Evolutionary conservation across 169 alveolate genomes (phyloP), one percentile per base, ranked within the genome.

Genomic region (Eimeria zaria): DNA sequence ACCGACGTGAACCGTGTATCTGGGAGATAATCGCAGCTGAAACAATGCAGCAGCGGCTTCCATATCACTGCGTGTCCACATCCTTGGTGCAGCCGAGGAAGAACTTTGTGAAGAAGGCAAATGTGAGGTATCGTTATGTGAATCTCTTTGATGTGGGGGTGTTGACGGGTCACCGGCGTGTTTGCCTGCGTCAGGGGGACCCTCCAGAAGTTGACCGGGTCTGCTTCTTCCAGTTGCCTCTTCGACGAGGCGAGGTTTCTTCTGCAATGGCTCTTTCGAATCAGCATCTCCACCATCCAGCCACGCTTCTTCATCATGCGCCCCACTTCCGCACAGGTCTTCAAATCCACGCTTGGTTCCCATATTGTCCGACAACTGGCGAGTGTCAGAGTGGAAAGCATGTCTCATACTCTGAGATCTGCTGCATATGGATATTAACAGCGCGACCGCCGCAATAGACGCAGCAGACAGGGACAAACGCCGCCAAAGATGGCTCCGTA

Each of bases 381-480:
- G 87, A 46, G 64, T 12, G 39, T 39, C 41, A 24, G 64, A 44
- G 24, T 20, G 44, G 24, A 76, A 24, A 1, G 33, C 6, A 11
- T 76, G 55, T 24, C 0, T 27, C 27, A 18, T 76, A 60, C 3
- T 41, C 41, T 39, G 87, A 41, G 5, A 1, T 76, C 41, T 41
- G 41, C 64, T 76, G 60, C 87, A 76, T 0, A 76, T 24, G 58
- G 60, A 44, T 41, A 76, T 44, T 76, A 76, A n/a, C 62, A 76
- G 41, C 55, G 8, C 62, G 24, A 76, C 44, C 87, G 87, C 87
- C 22, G 87, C 87, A 41, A 46, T n/a, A 44, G 51, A 76, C 39
- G 87, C 87, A 41, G 60, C 30, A 46, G 87, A 5, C n/a, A 69
- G 80, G 48, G 36, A 36, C 46, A 8, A 46, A 33, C 8, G 48